These are phyloP conservation scores for Amesomyces nigricolor DNA, from an alignment of 2,329 filamentous ascomycete species.

Conservation along the genomic window DNA sequence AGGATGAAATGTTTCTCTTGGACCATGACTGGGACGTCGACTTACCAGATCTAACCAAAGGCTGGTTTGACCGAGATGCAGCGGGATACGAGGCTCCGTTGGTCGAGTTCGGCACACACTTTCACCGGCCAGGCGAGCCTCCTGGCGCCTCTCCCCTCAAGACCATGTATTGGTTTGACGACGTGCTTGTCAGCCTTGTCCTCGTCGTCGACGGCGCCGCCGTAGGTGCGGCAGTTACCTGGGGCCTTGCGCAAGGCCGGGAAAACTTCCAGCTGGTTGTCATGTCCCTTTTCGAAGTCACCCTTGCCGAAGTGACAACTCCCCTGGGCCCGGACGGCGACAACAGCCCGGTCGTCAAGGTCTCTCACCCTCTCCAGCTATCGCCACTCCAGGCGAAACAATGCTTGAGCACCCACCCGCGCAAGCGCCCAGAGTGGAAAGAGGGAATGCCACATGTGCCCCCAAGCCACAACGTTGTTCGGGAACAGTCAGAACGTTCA, in stretches of 20 bases:
- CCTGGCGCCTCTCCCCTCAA: not conserved
- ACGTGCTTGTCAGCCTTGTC: not conserved
- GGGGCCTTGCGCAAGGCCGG: not conserved
- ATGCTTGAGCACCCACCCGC: too few relatives aligned
- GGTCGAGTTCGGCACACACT: not conserved
- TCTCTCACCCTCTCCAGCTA: not conserved
- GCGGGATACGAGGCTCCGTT: not conserved
- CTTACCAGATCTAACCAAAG: too few relatives aligned
- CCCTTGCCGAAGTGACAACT: not conserved
- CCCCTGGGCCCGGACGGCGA: not conserved
- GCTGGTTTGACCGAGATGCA: too few relatives aligned
- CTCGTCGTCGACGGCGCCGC: not conserved
- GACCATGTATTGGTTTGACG: conserved; percentile 1
- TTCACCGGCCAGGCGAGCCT: not conserved
- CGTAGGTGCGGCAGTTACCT: not conserved
- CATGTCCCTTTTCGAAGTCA: not conserved
- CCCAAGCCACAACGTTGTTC: too few relatives aligned
- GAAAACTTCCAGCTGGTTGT: not conserved
- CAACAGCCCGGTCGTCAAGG: not conserved
- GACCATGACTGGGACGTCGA: not conserved
- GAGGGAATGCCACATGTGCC: too few relatives aligned
- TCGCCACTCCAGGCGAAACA: not conserved
- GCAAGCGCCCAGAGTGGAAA: too few relatives aligned
- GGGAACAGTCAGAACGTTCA: too few relatives aligned
- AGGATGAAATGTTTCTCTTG: not conserved